Conservation (phyloP, 805 yeast genomes). For the Candida vartiovaarae region DNA sequence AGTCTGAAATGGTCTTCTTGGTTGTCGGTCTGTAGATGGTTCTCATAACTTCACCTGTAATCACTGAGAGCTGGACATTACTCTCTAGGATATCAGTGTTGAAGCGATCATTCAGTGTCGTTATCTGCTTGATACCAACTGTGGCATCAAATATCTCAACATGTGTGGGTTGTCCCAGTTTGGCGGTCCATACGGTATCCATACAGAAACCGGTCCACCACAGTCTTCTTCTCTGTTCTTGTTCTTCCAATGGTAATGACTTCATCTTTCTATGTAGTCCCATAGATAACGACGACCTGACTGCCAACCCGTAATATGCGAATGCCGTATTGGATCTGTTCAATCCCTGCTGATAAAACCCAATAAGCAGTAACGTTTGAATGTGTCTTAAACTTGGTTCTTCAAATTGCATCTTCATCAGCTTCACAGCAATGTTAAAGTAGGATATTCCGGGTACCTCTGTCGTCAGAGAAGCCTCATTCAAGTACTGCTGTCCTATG, state of each 20-base stretch:
- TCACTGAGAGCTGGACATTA: slow-evolving; percentile 19
- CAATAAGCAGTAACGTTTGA: slow-evolving; percentile 29
- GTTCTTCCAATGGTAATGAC: slow-evolving; percentile 17
- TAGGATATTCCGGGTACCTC: slow-evolving; percentile 22
- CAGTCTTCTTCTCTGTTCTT: slow-evolving; percentile 28
- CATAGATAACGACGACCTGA: slow-evolving; percentile 25
- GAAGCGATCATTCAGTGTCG: slow-evolving; percentile 25
- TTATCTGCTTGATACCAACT: slow-evolving; percentile 19
- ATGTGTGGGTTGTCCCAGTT: slow-evolving; percentile 30
- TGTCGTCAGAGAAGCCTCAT: slow-evolving; percentile 4
- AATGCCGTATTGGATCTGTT: slow-evolving; percentile 30
- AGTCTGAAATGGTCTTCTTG: slow-evolving; percentile 20
- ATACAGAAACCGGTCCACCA: slow-evolving; percentile 36
- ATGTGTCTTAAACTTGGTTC: slow-evolving; percentile 26
- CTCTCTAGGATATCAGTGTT: slow-evolving; percentile 23
- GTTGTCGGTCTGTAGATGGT: slow-evolving; percentile 27
- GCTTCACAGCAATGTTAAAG: slow-evolving; percentile 26
- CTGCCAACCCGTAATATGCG: slow-evolving; percentile 29
- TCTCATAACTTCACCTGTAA: slow-evolving; percentile 26
- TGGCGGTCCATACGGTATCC: slow-evolving; percentile 31
- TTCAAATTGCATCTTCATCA: slow-evolving; percentile 26
- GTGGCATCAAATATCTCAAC: slow-evolving; percentile 28
- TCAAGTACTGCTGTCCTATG: slow-evolving; percentile 23
- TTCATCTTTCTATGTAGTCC: slow-evolving; percentile 26
- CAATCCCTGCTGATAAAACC: slow-evolving; percentile 29